phyloP scores from a whole-genome alignment of 768 basidiomycete genomes.

The Boletus subparvulus region DNA sequence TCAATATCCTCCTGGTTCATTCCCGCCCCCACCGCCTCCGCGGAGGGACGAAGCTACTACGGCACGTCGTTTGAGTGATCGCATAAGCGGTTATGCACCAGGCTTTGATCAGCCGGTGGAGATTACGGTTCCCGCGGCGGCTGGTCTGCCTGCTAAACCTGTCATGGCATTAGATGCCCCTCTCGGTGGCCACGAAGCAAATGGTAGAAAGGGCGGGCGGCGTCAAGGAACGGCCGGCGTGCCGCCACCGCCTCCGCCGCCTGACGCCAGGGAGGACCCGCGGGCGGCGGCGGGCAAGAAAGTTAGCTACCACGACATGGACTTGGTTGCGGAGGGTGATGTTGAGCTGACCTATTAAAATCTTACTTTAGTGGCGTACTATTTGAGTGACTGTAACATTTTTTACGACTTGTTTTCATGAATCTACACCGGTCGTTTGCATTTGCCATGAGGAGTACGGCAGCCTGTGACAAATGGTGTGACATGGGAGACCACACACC shows the following conservation, averaged over 20 bases:
- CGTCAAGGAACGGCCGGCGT: slow-evolving; percentile 44
- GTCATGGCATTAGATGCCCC: slow-evolving; percentile 55
- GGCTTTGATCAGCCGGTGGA: slow-evolving; percentile 42
- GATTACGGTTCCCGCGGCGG: slow-evolving; percentile 55
- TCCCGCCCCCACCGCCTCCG: slow-evolving; percentile 38
- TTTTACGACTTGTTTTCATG: slow-evolving; percentile 23
- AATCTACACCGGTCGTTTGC: slow-evolving; percentile 25
- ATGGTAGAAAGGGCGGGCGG: slow-evolving; percentile 37
- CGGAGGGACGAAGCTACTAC: slow-evolving; percentile 60
- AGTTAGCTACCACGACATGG: slow-evolving; percentile 95
- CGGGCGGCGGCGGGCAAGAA: slow-evolving; percentile 84
- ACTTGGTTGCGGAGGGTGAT: slow-evolving; percentile 83
- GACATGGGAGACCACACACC: slow-evolving; percentile 18
- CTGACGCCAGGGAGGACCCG: slow-evolving; percentile 91
- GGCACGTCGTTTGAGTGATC: slow-evolving; percentile 70
- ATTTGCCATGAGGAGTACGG: slow-evolving; percentile 28
- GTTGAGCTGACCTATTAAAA: slow-evolving; percentile 51
- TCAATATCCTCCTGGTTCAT: slow-evolving; percentile 39
- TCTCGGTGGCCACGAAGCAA: slow-evolving; percentile 37
- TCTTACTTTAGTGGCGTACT: slow-evolving; percentile 27
- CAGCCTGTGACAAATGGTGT: slow-evolving; percentile 28
- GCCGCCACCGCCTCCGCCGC: slow-evolving; percentile 75
- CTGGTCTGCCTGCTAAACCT: slow-evolving; percentile 81
- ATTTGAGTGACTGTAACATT: slow-evolving; percentile 24
- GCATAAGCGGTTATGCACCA: slow-evolving; percentile 75